Percentiles rank a stretch among this genome's conserved stretches.
These are phyloP conservation scores for Kodamaea kaohsiungensis DNA, from an alignment of 805 yeast species.

Conservation along the genomic window DNA sequence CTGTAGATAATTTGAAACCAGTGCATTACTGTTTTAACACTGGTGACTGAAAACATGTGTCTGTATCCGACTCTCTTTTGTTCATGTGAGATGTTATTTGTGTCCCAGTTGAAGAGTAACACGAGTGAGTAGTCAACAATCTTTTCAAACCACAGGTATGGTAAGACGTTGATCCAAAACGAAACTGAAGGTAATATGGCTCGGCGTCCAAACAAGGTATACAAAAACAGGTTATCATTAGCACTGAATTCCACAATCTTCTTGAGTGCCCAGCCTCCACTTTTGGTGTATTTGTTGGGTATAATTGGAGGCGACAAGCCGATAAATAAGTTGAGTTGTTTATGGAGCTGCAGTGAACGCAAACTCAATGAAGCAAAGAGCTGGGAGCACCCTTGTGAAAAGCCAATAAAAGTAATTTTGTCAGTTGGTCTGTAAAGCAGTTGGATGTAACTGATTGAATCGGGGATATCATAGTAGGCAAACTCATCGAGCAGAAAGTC, in stretches of 20 bases:
- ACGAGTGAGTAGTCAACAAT: constrained; percentile 26
- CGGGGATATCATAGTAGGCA: constrained; percentile 33
- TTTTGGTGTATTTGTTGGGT: constrained; percentile 23
- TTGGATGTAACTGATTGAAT: constrained; percentile 23
- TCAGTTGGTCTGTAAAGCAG: constrained; percentile 16
- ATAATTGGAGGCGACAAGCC: constrained; percentile 33
- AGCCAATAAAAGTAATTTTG: constrained; percentile 29
- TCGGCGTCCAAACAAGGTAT: constrained; percentile 26
- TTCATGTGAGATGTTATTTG: constrained; percentile 20
- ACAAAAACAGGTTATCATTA: constrained; percentile 24
- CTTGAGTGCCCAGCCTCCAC: constrained; percentile 16
- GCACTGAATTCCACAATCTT: constrained; percentile 28
- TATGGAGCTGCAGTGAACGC: constrained; percentile 19
- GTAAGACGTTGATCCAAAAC: constrained; percentile 28
- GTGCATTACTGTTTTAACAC: constrained; percentile 30
- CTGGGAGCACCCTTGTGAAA: constrained; percentile 35
- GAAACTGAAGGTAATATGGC: constrained; percentile 32
- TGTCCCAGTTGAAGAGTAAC: constrained; percentile 30
- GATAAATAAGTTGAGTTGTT: constrained; percentile 21
- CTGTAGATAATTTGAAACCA: constrained; percentile 35
- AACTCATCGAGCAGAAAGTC: constrained; percentile 34
- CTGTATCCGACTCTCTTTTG: constrained; percentile 31
- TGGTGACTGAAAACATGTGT: constrained; percentile 31
- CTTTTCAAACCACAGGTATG: constrained; percentile 21
- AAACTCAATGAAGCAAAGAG: constrained; percentile 32